Base-by-base conservation (phyloP, 2,329 filamentous ascomycete species). In the Lachnellula occidentalis region DNA sequence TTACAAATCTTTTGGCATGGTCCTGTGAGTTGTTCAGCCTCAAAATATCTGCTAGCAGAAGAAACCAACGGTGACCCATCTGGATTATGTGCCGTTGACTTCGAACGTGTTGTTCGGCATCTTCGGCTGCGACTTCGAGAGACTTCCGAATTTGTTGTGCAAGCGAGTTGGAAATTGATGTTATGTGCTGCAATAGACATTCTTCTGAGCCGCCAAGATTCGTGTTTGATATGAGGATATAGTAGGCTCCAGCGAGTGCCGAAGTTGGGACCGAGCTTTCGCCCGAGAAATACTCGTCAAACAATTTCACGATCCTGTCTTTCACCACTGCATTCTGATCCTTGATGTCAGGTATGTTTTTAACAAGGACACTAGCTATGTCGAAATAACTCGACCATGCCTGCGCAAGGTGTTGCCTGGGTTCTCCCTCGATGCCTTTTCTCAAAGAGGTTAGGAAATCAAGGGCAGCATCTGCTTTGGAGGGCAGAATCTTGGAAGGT, bases 351-450 rank as follows among this genome's bases (percentile, higher is more conserved):
- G 75, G 59, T 4, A 81, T 72, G 8, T 68, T 72, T 34, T 66
- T 71, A 15, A 79, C 65, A 15, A 89, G 74, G 59, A 80, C 76
- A 41, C 78, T 76, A 2, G 81, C 76, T 1, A 84, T 76, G 12
- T 83, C 79, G 17, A 92, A 79, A 66, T 95, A 97, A 14, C 83
- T 80, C 27, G 78, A 81, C 85, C 90, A 96, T 7, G 88, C 89
- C 48, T 80, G 75, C 4, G 80, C 75, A 1, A 84, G 77, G 64
- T 91, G 88, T 37, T 78, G 76, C 12, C 82, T 81, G 1, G 85
- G 82, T 65, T 96, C 92, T 36, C 79, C 82, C 1, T 79, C 78
- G 7, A 96, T 79, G 0, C 92, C 92, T 36, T 78, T 76, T 58
- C 86, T 82, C 41, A 95, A 75, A 4, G 88, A 82, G 9, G 78